Conservation (phyloP, 139 green algal species). For the Spirogloea muscicola region DNA sequence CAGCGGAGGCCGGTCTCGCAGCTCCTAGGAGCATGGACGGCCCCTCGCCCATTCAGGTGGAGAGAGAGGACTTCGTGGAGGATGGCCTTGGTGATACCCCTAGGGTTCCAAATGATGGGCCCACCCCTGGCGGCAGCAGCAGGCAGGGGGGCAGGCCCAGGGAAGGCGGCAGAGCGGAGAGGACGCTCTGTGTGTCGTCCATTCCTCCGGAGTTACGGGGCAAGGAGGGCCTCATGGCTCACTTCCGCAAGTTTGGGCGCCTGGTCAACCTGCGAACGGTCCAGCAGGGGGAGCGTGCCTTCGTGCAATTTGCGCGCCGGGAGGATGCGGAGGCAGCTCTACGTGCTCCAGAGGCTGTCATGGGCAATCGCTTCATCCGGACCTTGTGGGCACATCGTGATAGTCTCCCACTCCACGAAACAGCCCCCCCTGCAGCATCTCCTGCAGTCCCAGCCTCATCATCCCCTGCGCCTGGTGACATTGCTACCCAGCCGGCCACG, state of each 20-base stretch:
- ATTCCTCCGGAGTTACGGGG: conserved; percentile 17
- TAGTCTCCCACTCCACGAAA: no score
- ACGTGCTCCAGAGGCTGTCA: conserved; percentile 22
- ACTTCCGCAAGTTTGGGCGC: conserved; percentile 43
- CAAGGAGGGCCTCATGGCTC: conserved; percentile 1
- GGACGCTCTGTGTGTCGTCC: conserved; percentile 36
- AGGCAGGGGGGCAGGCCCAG: not conserved
- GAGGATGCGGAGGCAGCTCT: conserved; percentile 27
- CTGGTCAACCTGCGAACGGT: conserved; percentile 23
- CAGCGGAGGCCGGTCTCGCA: no score
- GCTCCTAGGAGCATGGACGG: no score
- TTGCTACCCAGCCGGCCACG: not conserved
- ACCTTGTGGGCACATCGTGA: conserved; percentile 26
- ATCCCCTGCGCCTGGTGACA: not conserved
- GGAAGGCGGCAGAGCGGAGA: conserved; percentile 4
- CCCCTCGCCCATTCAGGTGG: no score
- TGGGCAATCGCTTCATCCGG: conserved; percentile 46
- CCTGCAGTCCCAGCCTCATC: no score
- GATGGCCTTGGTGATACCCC: not conserved
- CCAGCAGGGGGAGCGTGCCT: conserved; percentile 7
- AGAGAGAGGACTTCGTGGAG: not conserved
- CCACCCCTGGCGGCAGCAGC: not conserved
- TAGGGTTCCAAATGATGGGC: not conserved
- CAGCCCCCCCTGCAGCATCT: no score
- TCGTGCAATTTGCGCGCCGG: conserved; percentile 32